Evolutionary conservation across 352 stramenopile genomes (phyloP), one percentile per base, ranked within the genome.

Genomic region (Phytophthora nicotianae): DNA sequence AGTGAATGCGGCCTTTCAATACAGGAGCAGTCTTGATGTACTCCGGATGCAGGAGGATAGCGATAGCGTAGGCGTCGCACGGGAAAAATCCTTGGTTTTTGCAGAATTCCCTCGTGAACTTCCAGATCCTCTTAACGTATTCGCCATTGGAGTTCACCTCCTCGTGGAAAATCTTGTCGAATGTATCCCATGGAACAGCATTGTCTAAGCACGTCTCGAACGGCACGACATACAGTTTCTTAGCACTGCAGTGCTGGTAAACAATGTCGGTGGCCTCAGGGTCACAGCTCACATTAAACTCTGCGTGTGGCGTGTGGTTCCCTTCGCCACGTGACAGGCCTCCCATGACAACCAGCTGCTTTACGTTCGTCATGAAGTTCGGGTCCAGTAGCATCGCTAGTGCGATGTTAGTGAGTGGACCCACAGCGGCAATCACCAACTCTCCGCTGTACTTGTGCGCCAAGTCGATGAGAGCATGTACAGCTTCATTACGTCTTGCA

Each of bases 281-380:
- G 62, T 95, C 86, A 58, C 84, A 92, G 37, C 74, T 80, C 16
- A 91, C 81, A 63, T 95, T 95, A 57, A 91, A 95, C 60, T 95
- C 86, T 0, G 79, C 53, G 65, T 92, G 76, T 20, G 70, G 45
- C 27, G 83, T 92, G 38, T 81, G 52, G 69, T 93, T 95, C 33
- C 83, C 84, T 26, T 88, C 62, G n/a, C 83, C 84, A 9, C 76
- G 75, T 35, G 79, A 88, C 29, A 86, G 68, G 19, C 84, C 85
- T 8, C 86, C 84, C 86, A 95, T 95, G 63, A 90, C 65, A 16
- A 90, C 70, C 16, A 92, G 57, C 58, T 83, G 68, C 68, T 86
- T 81, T 11, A 94, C 61, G 45, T 85, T 81, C 11, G 49, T 45
- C 13, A 87, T 60, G 62, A 93, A 93, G 29, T 58, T 63, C 35